Evolutionary conservation across 805 yeast species (phyloP), one percentile per base, ranked within the genome.

Genomic region (Jamesozyma jinghongensis): DNA sequence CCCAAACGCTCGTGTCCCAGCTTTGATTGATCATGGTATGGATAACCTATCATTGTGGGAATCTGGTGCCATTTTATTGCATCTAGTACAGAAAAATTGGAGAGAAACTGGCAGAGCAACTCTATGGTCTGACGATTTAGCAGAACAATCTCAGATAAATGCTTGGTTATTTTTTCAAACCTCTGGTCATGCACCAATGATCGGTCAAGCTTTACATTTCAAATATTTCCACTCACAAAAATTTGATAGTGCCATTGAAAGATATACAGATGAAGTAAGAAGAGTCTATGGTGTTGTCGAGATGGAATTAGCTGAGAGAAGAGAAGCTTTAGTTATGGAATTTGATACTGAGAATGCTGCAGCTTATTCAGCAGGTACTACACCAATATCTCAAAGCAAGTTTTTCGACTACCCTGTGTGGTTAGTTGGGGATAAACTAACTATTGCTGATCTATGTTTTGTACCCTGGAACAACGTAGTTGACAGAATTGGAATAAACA

Each of bases 381-480:
- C 95, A 0, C 94, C 95, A 5, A 61, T 85, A 45, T 77, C 86
- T 14, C 90, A 83, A 58, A 79, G 88, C 35, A 73, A 88, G 58
- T 86, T 82, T 67, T 85, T 85, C 55, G 95, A 86, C 53, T 82
- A 84, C 56, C 95, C 96, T 1, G 90, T 88, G 26, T 88, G 97
- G 97, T 69, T 88, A 27, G 97, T 88, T 12, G 94, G 95, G 25
- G 95, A 87, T 53, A 66, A 72, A 36, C 70, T 79, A 39, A 75
- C 96, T 2, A 79, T 88, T 36, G 97, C 97, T 2, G 97, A 88
- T 62, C 69, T 88, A 54, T 76, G 90, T 20, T 88, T 88, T 65
- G 95, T 88, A 19, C 94, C 97, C 11, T 88, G 97, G 97, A 88
- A 88, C 62, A 87, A 87, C 55, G 95, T 88, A 16, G 94, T 88